Evolutionary conservation across 257 asterid species (phyloP), one percentile per base, ranked within the genome.

Genomic region (Rehmannia glutinosa): DNA sequence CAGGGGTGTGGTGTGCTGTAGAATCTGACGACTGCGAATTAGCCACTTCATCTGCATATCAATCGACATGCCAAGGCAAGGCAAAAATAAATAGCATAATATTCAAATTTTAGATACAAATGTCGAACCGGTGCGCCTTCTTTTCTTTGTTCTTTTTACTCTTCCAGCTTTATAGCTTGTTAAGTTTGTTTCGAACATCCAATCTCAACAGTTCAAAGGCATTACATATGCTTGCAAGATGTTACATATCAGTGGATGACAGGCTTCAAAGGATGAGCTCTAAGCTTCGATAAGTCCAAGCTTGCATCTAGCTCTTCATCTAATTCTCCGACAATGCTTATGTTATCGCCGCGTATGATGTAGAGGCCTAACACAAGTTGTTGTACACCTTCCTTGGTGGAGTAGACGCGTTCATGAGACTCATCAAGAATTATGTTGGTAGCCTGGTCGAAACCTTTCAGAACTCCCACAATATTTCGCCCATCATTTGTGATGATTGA

Each of bases 321-420:
- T 70, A 94, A 42, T 77, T 94, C 97, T 57, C 99, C 97, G 52
- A 94, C 93, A 15, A 94, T 78, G 82, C 98, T 87, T 85, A 91
- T 94, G 85, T 91, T 91, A 68, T 94, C 97, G 20, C 98, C 99
- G 65, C 99, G 84, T 39, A 94, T 94, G 81, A 94, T 88, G 90
- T 91, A 94, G 70, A 94, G 97, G 57, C 99, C 99, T 78, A 91
- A 79, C 58, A 94, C 99, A 58, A 94, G 95, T 73, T 94, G 99
- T 55, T 94, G 97, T 21, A 94, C 99, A 13, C 99, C 99, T 79
- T 88, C 97, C 99, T 94, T 91, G 57, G 97, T 93, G 68, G 99
- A 93, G 80, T 93, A 93, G 12, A 93, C 99, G 38, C 99, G 87
- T 78, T 93, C 99, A 63, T 93, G 97, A 73, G 99, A 94, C 78